Percentiles rank a stretch among this genome's conserved stretches.
Evolutionary conservation across 2,329 filamentous ascomycete genomes (phyloP).

Genomic region (Trichoderma citrinoviride): DNA sequence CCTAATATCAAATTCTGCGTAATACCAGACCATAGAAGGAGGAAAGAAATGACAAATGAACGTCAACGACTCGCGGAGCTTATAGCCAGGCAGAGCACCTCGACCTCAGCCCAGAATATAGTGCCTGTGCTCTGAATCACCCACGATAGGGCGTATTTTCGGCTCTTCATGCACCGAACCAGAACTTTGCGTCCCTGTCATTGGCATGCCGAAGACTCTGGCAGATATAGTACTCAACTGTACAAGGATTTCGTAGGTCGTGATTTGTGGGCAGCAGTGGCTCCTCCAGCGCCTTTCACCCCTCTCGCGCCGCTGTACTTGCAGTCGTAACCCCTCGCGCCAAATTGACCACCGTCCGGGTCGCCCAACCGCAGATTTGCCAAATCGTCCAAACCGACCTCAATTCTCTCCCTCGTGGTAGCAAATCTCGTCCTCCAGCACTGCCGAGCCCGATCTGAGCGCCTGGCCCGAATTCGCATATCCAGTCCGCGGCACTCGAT

Average conservation of each 20-base stretch:
- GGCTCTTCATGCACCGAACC: neutral
- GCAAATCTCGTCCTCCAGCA: slow-evolving; percentile 5
- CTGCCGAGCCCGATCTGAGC: neutral
- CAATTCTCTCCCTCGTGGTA: slow-evolving; percentile 18
- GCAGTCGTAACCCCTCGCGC: slow-evolving; percentile 19
- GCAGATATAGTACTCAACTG: too few relatives aligned
- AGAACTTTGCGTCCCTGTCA: neutral
- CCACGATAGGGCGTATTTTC: neutral
- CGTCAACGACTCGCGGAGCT: neutral
- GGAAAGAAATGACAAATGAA: neutral
- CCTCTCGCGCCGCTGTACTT: slow-evolving; percentile 12
- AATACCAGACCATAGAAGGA: neutral
- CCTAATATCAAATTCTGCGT: neutral
- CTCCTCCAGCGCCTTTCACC: slow-evolving; percentile 19
- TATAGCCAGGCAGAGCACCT: neutral
- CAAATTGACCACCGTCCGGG: neutral
- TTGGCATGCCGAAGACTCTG: slow-evolving; percentile 2
- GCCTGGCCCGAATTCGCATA: neutral
- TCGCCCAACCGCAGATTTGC: slow-evolving; percentile 22
- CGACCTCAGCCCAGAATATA: neutral
- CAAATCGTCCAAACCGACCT: slow-evolving; percentile 21
- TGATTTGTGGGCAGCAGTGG: slow-evolving; percentile 19
- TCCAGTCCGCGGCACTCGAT: neutral
- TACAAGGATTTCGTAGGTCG: neutral
- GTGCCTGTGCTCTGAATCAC: neutral